Evolutionary conservation across 371 early-diverging fungal genomes (phyloP), one percentile per base, ranked within the genome.

Genomic region (Mucor indicus): DNA sequence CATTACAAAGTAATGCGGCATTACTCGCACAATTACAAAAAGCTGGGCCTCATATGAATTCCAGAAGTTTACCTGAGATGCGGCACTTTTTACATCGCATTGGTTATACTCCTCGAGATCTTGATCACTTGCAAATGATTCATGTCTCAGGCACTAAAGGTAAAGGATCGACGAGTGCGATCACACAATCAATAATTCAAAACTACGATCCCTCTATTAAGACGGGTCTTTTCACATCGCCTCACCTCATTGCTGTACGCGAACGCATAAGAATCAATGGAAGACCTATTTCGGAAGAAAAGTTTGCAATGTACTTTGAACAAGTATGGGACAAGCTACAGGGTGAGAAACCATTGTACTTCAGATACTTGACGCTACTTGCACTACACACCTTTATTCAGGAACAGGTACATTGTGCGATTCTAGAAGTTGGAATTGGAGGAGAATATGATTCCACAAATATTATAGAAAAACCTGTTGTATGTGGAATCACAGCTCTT

Each of bases 221-320:
- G 57, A 77, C 87, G 3, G 89, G 89, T 52, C 63, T 96, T 27
- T 98, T 84, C 58, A 94, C 97, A 6, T 95, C 95, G 0, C 98
- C 98, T 15, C 98, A 98, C 58, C 58, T 98, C 55, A 79, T 90
- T 35, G 84, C 92, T 44, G 95, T 92, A 12, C 84, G 95, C 21
- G 98, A 98, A 62, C 81, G 98, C 20, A 95, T 98, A 46, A 78
- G 94, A 33, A 90, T 96, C 64, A 79, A 95, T 60, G 96, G 97
- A 0, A 60, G 42, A 16, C 94, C 96, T 3, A 64, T 98, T 4
- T 72, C 79, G 7, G 75, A 84, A 40, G 81, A 83, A 1, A 13
- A 53, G 25, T 98, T 96, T 78, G 83, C 91, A 10, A 77, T 87
- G 53, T 90, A 95, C 66, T 94, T 94, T 44, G 88, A 86, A 65